Evolutionary conservation across 2,329 filamentous ascomycete genomes (phyloP), one percentile per base, ranked within the genome.

Genomic region (Tolypocladium endophyticum): DNA sequence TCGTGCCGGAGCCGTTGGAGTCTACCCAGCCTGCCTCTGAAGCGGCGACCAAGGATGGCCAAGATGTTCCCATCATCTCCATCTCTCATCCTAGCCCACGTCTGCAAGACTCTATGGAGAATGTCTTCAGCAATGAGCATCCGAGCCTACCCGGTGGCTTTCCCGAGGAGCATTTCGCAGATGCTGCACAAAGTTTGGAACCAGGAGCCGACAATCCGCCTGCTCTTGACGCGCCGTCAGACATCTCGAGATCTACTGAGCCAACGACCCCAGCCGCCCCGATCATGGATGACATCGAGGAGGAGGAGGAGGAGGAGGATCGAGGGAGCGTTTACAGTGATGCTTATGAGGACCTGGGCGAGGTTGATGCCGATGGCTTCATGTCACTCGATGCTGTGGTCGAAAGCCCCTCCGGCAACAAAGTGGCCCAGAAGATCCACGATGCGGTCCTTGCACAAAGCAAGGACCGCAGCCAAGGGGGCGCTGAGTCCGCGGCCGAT

Each of bases 361-460:
- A 90, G 18, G 68, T 79, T 4, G 86, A 88, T 45, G 81, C 81
- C 2, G 82, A 83, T 55, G 88, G 87, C 0, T 92, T 90, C 66
- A 78, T 85, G 67, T 92, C 88, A 5, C 77, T 92, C 9, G 81
- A 92, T 70, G 89, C 89, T 14, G 82, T 92, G 11, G 80, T 90
- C 1, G 82, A 86, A 25, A 84, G 80, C 55, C 84, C 87, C 14
- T 58, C 66, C n/a, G 58, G 65, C 3, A 63, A 64, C 20, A 70
- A 67, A 54, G 55, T 66, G 4, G 59, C 65, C 20, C 65, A 67
- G 55, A 69, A 68, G 55, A 38, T 63, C 0, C 60, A 61, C 35
- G 59, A 62, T 16, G 59, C 63, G 38, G 64, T 58, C 9, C 28
- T 60, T 23, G 35, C 55, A 25, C 35, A 54, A 9, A 25, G 53